Evolutionary conservation across 306 rosid species (phyloP), one percentile per base, ranked within the genome.

Genomic region (Heteromeles arbutifolia): DNA sequence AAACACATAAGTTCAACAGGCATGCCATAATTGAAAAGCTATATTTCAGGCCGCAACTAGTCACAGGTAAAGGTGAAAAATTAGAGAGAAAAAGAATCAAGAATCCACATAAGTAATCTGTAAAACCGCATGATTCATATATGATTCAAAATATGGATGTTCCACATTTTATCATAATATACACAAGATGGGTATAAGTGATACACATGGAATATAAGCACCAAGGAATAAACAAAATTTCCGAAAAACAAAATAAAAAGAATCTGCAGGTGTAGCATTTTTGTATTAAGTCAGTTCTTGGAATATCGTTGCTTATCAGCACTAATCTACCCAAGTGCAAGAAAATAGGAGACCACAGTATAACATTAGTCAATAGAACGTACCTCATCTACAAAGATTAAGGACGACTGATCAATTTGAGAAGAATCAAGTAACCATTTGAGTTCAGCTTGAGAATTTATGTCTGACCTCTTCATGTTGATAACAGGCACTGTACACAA

Each of bases 381-480:
- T 34, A 87, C 98, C 98, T 93, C 97, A 68, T 93, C 96, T 39
- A 86, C 67, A 80, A 93, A 93, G 62, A 88, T 81, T 74, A 93
- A 83, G 79, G 93, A 88, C 62, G 84, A 70, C 57, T 78, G 87
- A 79, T 93, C 91, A 75, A 93, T 88, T 79, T 84, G 94, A 84
- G 96, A 93, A 53, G 96, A 93, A 76, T 81, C 90, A 69, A 93
- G 87, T 82, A 93, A 81, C 97, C 98, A 93, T 75, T 84, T 88
- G 74, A 93, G 87, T 76, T 88, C 94, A 74, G 85, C 87, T 85
- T 81, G 91, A 56, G 93, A 87, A 52, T 62, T 79, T 41, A 91
- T 90, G 78, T 82, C 91, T 41, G 76, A 77, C 81, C 96, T 81
- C 82, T 87, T 86, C 78, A 88, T 87, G 88, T 87, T 93, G 86